A percentile compares a stretch with the other conserved stretches of the same genome.
phyloP scores from a whole-genome alignment of 495 filamentous ascomycete species.

The Neurospora sp. region DNA sequence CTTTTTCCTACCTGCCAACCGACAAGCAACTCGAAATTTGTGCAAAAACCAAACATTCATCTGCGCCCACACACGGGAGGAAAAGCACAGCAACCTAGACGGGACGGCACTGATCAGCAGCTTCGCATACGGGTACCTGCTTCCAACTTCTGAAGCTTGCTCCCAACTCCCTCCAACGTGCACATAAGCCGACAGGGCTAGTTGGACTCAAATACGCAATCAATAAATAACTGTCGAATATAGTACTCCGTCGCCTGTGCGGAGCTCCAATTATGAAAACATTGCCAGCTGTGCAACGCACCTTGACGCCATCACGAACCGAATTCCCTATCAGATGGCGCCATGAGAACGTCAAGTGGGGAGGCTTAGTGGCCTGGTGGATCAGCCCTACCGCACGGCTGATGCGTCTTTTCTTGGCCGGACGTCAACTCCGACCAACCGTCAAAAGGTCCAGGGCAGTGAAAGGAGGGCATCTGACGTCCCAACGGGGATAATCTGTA shows the following conservation, averaged over 20 bases:
- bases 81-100: not conserved
- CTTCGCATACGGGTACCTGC: not conserved
- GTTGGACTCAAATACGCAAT: not conserved
- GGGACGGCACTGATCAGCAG: not conserved
- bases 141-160: not conserved
- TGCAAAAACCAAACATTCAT: not conserved
- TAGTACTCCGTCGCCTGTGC: too few relatives aligned
- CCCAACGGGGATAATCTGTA: not conserved
- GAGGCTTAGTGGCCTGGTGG: not conserved
- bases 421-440: not conserved
- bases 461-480: not conserved
- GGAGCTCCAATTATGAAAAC: not conserved
- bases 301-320: not conserved
- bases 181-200: not conserved
- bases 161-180: not conserved
- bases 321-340: not conserved
- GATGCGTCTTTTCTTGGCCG: not conserved
- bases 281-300: not conserved
- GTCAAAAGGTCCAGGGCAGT: not conserved
- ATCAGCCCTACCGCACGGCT: not conserved
- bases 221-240: too few relatives aligned
- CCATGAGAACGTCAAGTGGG: not conserved
- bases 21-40: not conserved
- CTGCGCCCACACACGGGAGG: not conserved
- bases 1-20: not conserved